Evolutionary conservation across 2,329 filamentous ascomycete species (phyloP).

Genomic region (Phyllosticta paracitricarpa): DNA sequence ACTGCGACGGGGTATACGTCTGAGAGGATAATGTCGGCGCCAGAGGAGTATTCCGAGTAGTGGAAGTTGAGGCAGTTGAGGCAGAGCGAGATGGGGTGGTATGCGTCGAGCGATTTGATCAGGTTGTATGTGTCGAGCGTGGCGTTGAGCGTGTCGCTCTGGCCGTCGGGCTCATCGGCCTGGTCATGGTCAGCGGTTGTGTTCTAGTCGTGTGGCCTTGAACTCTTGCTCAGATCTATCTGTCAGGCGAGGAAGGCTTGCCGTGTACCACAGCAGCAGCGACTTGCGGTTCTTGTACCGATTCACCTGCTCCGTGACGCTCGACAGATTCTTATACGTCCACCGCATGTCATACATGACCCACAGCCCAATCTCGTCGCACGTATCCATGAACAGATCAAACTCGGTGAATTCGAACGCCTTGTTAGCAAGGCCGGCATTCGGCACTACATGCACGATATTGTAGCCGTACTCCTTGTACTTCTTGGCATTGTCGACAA

Average conservation of each 20-base stretch:
- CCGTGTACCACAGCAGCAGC: constrained; percentile 39
- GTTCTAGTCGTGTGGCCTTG: no score
- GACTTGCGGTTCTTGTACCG: constrained; percentile 23
- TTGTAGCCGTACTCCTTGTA: constrained; percentile 32
- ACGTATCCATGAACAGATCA: constrained; percentile 30
- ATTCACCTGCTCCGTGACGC: constrained; percentile 29
- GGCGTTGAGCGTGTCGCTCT: constrained; percentile 43
- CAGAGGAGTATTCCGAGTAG: constrained; percentile 44
- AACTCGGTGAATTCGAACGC: constrained; percentile 33
- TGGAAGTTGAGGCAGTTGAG: constrained; percentile 56
- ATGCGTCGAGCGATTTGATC: constrained; percentile 45
- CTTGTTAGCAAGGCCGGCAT: constrained; percentile 23
- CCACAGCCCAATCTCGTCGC: constrained; percentile 36
- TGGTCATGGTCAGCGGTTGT: neutral
- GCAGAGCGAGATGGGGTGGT: constrained; percentile 50
- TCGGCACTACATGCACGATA: constrained; percentile 35
- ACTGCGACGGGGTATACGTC: constrained; percentile 52
- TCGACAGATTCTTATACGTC: constrained; percentile 30
- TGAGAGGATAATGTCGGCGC: constrained; percentile 50
- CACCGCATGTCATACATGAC: constrained; percentile 39
- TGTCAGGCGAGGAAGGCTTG: neutral
- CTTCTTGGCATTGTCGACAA: neutral
- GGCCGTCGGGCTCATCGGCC: constrained; percentile 47
- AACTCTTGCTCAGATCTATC: neutral
- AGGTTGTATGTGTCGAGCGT: constrained; percentile 34